Conservation (phyloP, 441 rosid genomes). For the Erodium moschatum region DNA sequence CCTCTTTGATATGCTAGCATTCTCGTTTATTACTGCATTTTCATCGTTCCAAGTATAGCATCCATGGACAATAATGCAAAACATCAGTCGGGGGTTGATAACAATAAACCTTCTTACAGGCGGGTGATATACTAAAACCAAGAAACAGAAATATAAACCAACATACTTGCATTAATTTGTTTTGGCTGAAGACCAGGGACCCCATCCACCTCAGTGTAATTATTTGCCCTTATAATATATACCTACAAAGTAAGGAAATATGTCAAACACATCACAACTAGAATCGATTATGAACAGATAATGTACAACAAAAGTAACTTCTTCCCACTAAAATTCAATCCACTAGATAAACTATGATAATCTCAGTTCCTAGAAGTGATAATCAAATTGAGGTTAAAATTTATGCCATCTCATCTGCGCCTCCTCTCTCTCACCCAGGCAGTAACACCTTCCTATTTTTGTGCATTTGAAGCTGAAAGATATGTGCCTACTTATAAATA, state of each 20-base stretch:
- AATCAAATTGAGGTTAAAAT: not conserved
- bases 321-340: not conserved
- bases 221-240: constrained; percentile 52
- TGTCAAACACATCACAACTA: not conserved
- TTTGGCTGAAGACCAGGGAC: constrained; percentile 52
- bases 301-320: not conserved
- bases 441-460: not conserved
- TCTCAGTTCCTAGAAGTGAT: not conserved
- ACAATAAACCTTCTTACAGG: not conserved
- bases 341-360: not conserved
- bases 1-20: constrained; percentile 26
- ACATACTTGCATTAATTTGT: constrained; percentile 48
- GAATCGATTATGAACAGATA: not conserved
- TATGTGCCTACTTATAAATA: not conserved
- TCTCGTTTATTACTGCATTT: constrained; percentile 22
- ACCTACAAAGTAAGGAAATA: constrained; percentile 25
- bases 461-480: not conserved
- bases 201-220: constrained; percentile 52
- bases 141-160: constrained; percentile 16
- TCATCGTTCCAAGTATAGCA: constrained; percentile 14
- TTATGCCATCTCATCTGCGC: not conserved
- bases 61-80: constrained; percentile 9
- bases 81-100: not conserved
- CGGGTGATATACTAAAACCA: constrained; percentile 2
- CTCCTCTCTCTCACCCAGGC: not conserved